Evolutionary conservation across 2,329 filamentous ascomycete species (phyloP).

Genomic region (Basipetospora sp.): DNA sequence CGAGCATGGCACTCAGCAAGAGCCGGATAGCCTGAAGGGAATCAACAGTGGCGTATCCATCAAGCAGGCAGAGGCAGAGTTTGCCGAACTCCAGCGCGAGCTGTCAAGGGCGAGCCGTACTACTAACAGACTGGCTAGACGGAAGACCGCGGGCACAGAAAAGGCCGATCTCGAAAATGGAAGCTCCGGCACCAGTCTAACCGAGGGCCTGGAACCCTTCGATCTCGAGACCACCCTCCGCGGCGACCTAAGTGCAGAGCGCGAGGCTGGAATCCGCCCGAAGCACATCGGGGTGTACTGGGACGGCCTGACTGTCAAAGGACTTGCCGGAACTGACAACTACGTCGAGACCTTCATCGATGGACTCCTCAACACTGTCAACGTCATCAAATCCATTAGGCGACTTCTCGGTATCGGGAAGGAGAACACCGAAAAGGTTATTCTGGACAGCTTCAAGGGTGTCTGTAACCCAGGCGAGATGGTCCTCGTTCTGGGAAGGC

Average conservation of each 20-base stretch:
- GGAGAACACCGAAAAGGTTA: slow-evolving; percentile 56
- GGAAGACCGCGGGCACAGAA: slow-evolving; percentile 26
- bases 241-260: slow-evolving; percentile 55
- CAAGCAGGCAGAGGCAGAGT: slow-evolving; percentile 53
- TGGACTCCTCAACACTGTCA: slow-evolving; percentile 62
- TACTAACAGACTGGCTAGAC: slow-evolving; percentile 21
- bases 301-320: slow-evolving; percentile 62
- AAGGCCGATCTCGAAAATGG: slow-evolving; percentile 29
- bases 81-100: slow-evolving; percentile 50
- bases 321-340: slow-evolving; percentile 59
- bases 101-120: slow-evolving; percentile 41
- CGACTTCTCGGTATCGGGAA: slow-evolving; percentile 48
- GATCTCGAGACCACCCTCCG: slow-evolving; percentile 62
- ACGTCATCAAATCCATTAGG: slow-evolving; percentile 52
- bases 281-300: slow-evolving; percentile 72
- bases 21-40: neutral
- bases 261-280: slow-evolving; percentile 61
- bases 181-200: slow-evolving; percentile 27
- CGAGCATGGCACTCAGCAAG: slow-evolving; percentile 1
- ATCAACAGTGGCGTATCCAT: slow-evolving; percentile 43
- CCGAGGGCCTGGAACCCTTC: slow-evolving; percentile 39
- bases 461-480: slow-evolving; percentile 72
- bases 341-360: slow-evolving; percentile 63
- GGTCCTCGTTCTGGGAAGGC: slow-evolving; percentile 67
- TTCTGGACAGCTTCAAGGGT: slow-evolving; percentile 58